Percentiles rank a stretch among this genome's conserved stretches.
phyloP scores from a whole-genome alignment of 768 basidiomycete genomes.

The Phlegmacium glaucopus region DNA sequence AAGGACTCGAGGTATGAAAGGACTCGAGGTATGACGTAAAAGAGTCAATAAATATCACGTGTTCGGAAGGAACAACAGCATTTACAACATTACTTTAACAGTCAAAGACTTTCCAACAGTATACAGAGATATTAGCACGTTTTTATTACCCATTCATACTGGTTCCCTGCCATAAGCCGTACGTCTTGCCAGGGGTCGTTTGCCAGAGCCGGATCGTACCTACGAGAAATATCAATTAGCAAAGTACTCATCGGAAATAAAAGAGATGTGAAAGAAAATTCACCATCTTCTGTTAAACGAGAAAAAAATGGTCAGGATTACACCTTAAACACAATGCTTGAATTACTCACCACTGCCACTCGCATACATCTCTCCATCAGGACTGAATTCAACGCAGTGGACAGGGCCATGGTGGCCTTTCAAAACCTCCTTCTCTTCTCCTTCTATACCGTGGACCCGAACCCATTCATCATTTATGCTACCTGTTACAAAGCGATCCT shows the following conservation, averaged over 20 bases:
- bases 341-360: constrained; percentile 84
- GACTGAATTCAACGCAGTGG: constrained; percentile 89
- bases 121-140: constrained; percentile 16
- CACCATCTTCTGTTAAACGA: constrained; percentile 66
- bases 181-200: constrained; percentile 89
- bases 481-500: constrained; percentile 92
- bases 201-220: constrained; percentile 98
- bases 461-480: constrained; percentile 94
- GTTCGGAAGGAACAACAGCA: neutral
- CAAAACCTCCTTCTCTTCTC: constrained; percentile 85
- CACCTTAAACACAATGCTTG: constrained; percentile 2
- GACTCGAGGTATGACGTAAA: neutral
- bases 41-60: neutral
- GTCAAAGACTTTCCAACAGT: constrained; percentile 15
- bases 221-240: constrained; percentile 23
- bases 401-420: constrained; percentile 99
- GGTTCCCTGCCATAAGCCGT: constrained; percentile 84
- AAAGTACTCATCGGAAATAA: neutral
- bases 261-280: constrained; percentile 18
- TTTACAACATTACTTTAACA: constrained; percentile 15
- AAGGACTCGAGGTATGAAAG: constrained; percentile 6
- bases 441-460: constrained; percentile 85
- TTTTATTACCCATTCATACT: constrained; percentile 28
- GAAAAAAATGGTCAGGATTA: constrained; percentile 13
- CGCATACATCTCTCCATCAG: constrained; percentile 97